Conservation (phyloP, 805 yeast species). For the Candida dajiaensis region DNA sequence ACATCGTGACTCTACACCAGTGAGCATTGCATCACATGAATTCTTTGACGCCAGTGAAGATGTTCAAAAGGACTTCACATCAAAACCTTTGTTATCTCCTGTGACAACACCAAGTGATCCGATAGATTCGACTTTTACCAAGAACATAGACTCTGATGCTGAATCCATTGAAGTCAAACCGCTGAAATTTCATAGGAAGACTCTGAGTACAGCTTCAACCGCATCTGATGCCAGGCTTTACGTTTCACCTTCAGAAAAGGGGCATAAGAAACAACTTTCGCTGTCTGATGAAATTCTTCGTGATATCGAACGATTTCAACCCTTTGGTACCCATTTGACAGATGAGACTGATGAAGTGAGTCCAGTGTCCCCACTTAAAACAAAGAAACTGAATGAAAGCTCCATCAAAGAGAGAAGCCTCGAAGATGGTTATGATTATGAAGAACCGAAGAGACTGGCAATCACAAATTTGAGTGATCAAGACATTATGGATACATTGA, state of each 20-base stretch:
- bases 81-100: neutral
- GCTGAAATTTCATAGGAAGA: conserved; percentile 19
- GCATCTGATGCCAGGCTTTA: conserved; percentile 3
- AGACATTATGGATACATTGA: neutral
- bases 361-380: conserved; percentile 17
- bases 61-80: neutral
- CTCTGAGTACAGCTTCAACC: conserved; percentile 12
- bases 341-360: conserved; percentile 14
- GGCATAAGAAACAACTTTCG: conserved; percentile 20
- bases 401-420: neutral
- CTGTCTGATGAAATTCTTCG: conserved; percentile 24
- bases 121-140: neutral
- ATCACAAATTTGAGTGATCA: neutral
- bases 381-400: neutral
- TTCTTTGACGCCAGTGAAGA: neutral
- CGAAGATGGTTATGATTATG: neutral
- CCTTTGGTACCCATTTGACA: conserved; percentile 2
- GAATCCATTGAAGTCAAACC: conserved; percentile 12
- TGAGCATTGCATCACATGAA: neutral
- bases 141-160: neutral
- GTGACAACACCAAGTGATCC: neutral
- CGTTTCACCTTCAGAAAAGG: neutral
- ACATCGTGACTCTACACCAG: neutral
- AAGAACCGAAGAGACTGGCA: neutral
- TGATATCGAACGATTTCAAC: conserved; percentile 22